Conservation (phyloP, 257 asterid genomes). For the Thymus quinquecostatus region DNA sequence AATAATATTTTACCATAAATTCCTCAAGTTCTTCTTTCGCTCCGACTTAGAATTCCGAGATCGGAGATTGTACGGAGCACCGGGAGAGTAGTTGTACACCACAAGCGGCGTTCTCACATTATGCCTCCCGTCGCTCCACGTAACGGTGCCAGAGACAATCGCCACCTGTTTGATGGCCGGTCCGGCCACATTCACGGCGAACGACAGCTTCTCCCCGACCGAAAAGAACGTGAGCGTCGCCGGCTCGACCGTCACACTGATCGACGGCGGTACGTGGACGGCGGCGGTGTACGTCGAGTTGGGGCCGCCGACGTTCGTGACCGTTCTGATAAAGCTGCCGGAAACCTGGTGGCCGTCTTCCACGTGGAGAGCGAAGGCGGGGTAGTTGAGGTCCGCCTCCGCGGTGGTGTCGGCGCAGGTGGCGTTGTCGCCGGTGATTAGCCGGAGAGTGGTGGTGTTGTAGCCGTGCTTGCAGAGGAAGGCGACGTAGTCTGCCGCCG, state of each 20-base stretch:
- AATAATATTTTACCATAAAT: too few relatives aligned
- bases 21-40: not conserved
- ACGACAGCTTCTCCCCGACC: conserved; percentile 47
- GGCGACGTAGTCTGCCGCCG: conserved; percentile 41
- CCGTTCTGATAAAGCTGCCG: conserved; percentile 41
- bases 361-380: conserved; percentile 49
- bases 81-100: conserved; percentile 38
- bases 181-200: conserved; percentile 45
- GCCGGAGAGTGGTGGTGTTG: conserved; percentile 39
- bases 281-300: conserved; percentile 43
- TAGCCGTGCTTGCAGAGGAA: conserved; percentile 65
- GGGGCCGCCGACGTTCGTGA: conserved; percentile 49
- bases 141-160: conserved; percentile 49
- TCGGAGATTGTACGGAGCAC: conserved; percentile 34
- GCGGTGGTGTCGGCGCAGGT: conserved; percentile 26
- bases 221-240: conserved; percentile 42
- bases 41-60: not conserved
- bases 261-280: conserved; percentile 22
- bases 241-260: conserved; percentile 43
- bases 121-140: conserved; percentile 50
- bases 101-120: conserved; percentile 54
- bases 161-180: conserved; percentile 48
- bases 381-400: conserved; percentile 56
- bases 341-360: conserved; percentile 40
- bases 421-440: conserved; percentile 49